Evolutionary conservation across 495 filamentous ascomycete species (phyloP).

Genomic region (Tuber umbilicatum): DNA sequence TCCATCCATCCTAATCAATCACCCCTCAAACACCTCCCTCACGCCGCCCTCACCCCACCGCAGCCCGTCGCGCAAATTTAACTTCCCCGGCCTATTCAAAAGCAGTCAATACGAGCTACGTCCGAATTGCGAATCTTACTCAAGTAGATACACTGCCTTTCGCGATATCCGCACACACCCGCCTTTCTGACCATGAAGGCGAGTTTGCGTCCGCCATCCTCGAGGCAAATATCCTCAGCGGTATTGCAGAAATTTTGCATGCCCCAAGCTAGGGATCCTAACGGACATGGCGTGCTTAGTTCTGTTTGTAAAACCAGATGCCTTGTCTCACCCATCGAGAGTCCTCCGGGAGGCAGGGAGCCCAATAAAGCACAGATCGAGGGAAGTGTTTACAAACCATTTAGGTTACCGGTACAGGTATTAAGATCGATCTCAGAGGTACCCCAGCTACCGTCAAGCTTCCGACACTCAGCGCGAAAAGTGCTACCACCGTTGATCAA

Average conservation of each 20-base stretch:
- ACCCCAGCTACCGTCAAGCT: slow-evolving; percentile 6
- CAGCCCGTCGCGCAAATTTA: neutral
- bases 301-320: neutral
- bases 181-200: slow-evolving; percentile 4
- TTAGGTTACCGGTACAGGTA: slow-evolving; percentile 28
- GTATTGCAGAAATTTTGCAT: slow-evolving; percentile 12
- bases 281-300: neutral
- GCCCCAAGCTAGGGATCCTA: slow-evolving; percentile 23
- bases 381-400: slow-evolving; percentile 16
- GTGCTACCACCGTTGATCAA: slow-evolving; percentile 16
- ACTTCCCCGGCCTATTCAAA: neutral
- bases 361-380: neutral
- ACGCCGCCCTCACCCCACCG: too few relatives aligned
- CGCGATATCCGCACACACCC: neutral
- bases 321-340: neutral
- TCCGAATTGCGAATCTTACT: slow-evolving; percentile 6
- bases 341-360: neutral
- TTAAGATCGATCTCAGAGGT: slow-evolving; percentile 19
- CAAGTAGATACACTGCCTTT: slow-evolving; percentile 26
- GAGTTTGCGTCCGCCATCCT: slow-evolving; percentile 15
- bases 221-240: slow-evolving; percentile 11
- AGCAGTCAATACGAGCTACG: neutral
- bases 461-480: slow-evolving; percentile 13
- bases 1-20: too few relatives aligned
- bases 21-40: too few relatives aligned